Evolutionary conservation across 2,329 filamentous ascomycete species (phyloP), one percentile per base, ranked within the genome.

Genomic region (Fusarium coffeatum): DNA sequence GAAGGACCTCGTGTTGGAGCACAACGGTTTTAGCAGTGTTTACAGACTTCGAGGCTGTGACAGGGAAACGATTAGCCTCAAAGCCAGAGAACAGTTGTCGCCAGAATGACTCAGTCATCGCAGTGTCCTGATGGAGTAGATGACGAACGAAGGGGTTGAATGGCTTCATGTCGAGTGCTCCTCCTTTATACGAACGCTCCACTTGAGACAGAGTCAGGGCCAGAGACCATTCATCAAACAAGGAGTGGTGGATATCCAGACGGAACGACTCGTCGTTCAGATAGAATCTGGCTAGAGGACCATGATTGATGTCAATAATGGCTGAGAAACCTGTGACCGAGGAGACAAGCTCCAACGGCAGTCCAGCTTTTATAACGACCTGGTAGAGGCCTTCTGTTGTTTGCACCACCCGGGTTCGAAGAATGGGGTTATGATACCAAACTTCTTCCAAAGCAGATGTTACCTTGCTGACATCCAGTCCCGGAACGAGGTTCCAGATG

Each of bases 161-260:
- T 10, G 41, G 30, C 30, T 40, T 50, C 6, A 8, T 13, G 1
- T 28, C 3, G 5, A 59, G 40, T 7, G 2, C 6, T 10, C 13
- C 40, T 18, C 40, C 55, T 1, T 15, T 4, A 8, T 59, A 59
- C 0, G 30, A 28, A 6, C 28, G 40, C 28, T 59, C 37, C 3
- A 45, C 40, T n/a, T 59, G 55, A 3, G 40, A 11, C 5, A 59
- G 1, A 3, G 30, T 16, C 1, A 59, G 9, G n/a, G 15, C 48
- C 2, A 59, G 40, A 37, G 55, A 59, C 55, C 55, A 59, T 28
- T 59, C 55, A 9, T 59, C 55, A 10, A 54, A 59, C 6, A 59
- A 16, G 5, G 48, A 27, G 11, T 59, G 55, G 22, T 59, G 55
- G 1, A 59, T 59, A 1, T 59, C 48, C 2, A 59, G 47, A 12